Percentiles rank a stretch among this genome's conserved stretches.
These are phyloP conservation scores for Populus davidiana DNA, from an alignment of 345 rosid genomes.

Conservation along the genomic window DNA sequence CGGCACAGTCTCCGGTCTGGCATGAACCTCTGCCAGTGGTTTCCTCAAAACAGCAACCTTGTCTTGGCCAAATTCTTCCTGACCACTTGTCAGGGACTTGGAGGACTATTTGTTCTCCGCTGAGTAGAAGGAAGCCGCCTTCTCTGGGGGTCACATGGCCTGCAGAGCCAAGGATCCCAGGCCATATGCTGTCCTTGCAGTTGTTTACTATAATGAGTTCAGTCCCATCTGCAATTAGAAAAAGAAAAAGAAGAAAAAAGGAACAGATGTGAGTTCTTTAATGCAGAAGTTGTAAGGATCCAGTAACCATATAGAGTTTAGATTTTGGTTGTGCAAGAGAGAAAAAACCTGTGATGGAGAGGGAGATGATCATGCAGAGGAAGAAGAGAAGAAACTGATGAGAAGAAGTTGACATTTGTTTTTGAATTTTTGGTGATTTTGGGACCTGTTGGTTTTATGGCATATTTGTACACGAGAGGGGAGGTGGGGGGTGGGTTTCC, in stretches of 20 bases:
- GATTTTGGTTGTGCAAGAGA: not conserved
- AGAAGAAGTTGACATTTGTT: slow-evolving; percentile 13
- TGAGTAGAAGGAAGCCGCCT: slow-evolving; percentile 44
- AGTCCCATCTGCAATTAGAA: slow-evolving; percentile 20
- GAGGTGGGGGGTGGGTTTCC: not conserved
- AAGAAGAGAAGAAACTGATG: not conserved
- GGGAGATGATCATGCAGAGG: not conserved
- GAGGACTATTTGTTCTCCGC: slow-evolving; percentile 31
- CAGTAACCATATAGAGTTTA: not conserved
- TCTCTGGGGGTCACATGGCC: slow-evolving; percentile 37
- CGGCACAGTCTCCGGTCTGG: slow-evolving; percentile 47
- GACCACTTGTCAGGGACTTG: slow-evolving; percentile 45
- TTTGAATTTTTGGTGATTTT: not conserved
- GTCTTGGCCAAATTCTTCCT: slow-evolving; percentile 51
- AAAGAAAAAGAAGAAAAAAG: not conserved
- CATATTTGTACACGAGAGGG: not conserved
- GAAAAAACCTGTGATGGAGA: slow-evolving; percentile 14
- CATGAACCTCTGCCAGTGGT: slow-evolving; percentile 34
- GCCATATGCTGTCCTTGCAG: slow-evolving; percentile 48
- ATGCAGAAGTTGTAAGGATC: not conserved
- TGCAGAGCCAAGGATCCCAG: slow-evolving; percentile 42
- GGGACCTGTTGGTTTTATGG: not conserved
- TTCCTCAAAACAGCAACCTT: slow-evolving; percentile 44
- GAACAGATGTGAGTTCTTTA: not conserved
- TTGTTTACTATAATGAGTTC: slow-evolving; percentile 39